Percentiles rank a stretch among this genome's conserved stretches.
Conservation (phyloP, 2,329 filamentous ascomycete genomes). For the Graphiopsis chlorocephala region DNA sequence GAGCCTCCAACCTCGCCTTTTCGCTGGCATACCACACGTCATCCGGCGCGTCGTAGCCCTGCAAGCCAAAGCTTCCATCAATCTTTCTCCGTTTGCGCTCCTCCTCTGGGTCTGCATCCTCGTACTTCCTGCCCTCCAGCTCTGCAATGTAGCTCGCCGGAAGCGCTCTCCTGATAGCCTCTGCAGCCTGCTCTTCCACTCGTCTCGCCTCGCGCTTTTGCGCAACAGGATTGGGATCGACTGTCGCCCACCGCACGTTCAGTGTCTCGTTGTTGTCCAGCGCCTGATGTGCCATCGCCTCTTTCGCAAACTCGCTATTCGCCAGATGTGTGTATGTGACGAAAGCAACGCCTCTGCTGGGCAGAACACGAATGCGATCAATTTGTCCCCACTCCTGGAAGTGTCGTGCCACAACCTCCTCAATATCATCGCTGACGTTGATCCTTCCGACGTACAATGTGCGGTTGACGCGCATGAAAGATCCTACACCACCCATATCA, state of each 20-base stretch:
- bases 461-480: slow-evolving; percentile 88
- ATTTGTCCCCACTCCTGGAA: slow-evolving; percentile 96
- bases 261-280: slow-evolving; percentile 89
- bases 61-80: slow-evolving; percentile 81
- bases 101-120: slow-evolving; percentile 62
- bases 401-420: slow-evolving; percentile 90
- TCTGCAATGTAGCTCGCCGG: slow-evolving; percentile 90
- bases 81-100: slow-evolving; percentile 85
- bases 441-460: slow-evolving; percentile 93
- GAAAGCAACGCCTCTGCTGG: slow-evolving; percentile 86
- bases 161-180: slow-evolving; percentile 82
- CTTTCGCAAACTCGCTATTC: slow-evolving; percentile 79
- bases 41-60: slow-evolving; percentile 91
- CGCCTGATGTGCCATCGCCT: slow-evolving; percentile 88
- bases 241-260: slow-evolving; percentile 95
- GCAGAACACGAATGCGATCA: slow-evolving; percentile 82
- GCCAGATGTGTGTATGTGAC: slow-evolving; percentile 91
- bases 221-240: slow-evolving; percentile 91
- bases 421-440: slow-evolving; percentile 93
- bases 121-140: slow-evolving; percentile 70
- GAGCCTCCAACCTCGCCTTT: slow-evolving; percentile 62
- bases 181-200: slow-evolving; percentile 94
- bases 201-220: slow-evolving; percentile 85
- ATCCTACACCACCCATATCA: slow-evolving; percentile 96
- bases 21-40: slow-evolving; percentile 88